Conservation (phyloP, 2,329 filamentous ascomycete species). For the Laburnicola sp. region DNA sequence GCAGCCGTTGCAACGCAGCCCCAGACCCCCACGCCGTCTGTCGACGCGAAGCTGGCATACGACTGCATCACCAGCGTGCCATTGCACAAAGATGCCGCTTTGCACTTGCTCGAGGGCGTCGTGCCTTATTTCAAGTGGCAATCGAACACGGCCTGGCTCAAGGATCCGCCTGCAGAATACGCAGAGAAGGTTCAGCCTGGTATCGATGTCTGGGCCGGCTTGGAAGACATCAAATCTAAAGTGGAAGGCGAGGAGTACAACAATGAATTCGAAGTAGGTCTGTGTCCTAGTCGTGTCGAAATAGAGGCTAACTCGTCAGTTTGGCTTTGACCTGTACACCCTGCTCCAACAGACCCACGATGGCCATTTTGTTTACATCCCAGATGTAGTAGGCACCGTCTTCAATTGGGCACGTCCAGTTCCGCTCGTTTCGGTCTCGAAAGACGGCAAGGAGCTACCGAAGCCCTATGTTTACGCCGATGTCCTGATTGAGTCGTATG, state of each 20-base stretch:
- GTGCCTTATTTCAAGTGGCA: slow-evolving; percentile 53
- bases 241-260: slow-evolving; percentile 42
- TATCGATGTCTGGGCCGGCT: slow-evolving; percentile 47
- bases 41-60: slow-evolving; percentile 50
- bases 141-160: slow-evolving; percentile 49
- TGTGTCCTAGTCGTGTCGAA: too few species aligned
- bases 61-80: slow-evolving; percentile 52
- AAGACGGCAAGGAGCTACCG: slow-evolving; percentile 56
- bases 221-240: slow-evolving; percentile 46
- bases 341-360: slow-evolving; percentile 63
- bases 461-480: slow-evolving; percentile 60
- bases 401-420: slow-evolving; percentile 56
- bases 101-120: slow-evolving; percentile 49
- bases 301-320: slow-evolving; percentile 22
- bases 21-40: slow-evolving; percentile 40
- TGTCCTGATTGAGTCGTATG: slow-evolving; percentile 47
- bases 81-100: slow-evolving; percentile 48
- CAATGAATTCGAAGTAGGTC: slow-evolving; percentile 47
- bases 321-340: slow-evolving; percentile 37
- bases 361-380: slow-evolving; percentile 63
- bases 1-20: slow-evolving; percentile 31
- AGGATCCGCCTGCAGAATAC: slow-evolving; percentile 52
- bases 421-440: slow-evolving; percentile 62
- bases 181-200: slow-evolving; percentile 50
- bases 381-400: slow-evolving; percentile 56